Conservation (phyloP, 805 yeast species). For the Scheffersomyces coipomensis region DNA sequence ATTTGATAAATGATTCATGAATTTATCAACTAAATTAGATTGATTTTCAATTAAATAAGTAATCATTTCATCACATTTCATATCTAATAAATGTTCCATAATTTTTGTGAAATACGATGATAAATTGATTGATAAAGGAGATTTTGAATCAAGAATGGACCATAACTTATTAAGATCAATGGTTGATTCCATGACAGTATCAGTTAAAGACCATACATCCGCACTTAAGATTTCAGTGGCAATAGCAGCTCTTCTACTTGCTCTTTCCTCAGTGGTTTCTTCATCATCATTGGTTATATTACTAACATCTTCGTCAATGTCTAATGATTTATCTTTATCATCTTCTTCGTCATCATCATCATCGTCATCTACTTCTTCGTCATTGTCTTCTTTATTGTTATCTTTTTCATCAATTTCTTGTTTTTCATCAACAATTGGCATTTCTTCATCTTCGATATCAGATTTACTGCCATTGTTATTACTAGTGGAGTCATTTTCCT, state of each 20-base stretch:
- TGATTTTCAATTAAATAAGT: conserved; percentile 43
- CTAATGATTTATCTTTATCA: conserved; percentile 22
- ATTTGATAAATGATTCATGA: conserved; percentile 42
- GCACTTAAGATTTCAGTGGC: conserved; percentile 89
- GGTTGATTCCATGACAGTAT: conserved; percentile 77
- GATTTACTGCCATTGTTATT: background rate
- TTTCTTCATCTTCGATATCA: conserved; percentile 4
- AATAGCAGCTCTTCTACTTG: conserved; percentile 36
- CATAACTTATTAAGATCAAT: conserved; percentile 69
- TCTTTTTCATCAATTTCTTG: conserved; percentile 4
- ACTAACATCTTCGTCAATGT: conserved; percentile 8
- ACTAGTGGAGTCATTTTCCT: background rate
- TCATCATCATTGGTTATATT: conserved; percentile 7
- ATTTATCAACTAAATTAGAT: conserved; percentile 38
- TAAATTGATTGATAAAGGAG: conserved; percentile 68
- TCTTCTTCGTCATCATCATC: conserved; percentile 21
- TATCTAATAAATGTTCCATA: conserved; percentile 60
- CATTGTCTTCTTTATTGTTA: conserved; percentile 8
- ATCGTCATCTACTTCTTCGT: conserved; percentile 8
- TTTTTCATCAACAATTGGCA: background rate
- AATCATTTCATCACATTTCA: conserved; percentile 49
- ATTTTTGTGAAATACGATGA: conserved; percentile 91
- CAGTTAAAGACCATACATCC: conserved; percentile 92
- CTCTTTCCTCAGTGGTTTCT: conserved; percentile 32
- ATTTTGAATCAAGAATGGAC: conserved; percentile 69